A percentile compares a stretch with the other conserved stretches of the same genome.
phyloP scores from a whole-genome alignment of 164 flowering plant genomes.

The Tinospora cordifolia region DNA sequence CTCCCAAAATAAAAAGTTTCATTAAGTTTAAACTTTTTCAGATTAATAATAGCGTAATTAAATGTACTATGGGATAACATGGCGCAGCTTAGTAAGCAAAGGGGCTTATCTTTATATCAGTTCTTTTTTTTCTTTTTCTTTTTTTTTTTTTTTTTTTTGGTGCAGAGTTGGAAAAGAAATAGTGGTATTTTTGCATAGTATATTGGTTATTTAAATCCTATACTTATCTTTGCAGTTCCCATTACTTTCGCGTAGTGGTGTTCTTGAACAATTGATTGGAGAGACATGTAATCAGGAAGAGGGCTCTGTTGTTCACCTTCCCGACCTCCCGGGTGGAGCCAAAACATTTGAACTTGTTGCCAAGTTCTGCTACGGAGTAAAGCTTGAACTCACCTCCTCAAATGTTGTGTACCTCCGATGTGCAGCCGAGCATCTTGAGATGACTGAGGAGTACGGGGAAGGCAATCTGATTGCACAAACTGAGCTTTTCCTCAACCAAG shows the following conservation, averaged over 20 bases:
- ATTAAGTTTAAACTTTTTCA: too few relatives aligned
- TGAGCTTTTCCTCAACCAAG: constrained; percentile 75
- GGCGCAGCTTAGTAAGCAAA: too few relatives aligned
- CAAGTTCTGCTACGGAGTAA: constrained; percentile 90
- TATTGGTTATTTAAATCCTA: not conserved
- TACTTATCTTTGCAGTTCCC: constrained; percentile 57
- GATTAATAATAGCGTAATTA: not conserved
- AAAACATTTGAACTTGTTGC: constrained; percentile 86
- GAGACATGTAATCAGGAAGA: constrained; percentile 56
- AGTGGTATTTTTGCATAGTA: not conserved
- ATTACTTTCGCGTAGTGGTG: constrained; percentile 81
- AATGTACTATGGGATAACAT: not conserved
- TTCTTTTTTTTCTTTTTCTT: too few relatives aligned
- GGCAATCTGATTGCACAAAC: constrained; percentile 68
- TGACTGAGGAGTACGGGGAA: constrained; percentile 88
- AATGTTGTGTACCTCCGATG: constrained; percentile 81
- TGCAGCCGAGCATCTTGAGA: constrained; percentile 79
- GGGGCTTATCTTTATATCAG: not conserved
- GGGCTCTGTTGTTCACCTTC: constrained; percentile 43
- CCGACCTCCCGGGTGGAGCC: constrained; percentile 73
- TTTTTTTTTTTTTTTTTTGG: too few relatives aligned
- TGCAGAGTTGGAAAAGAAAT: not conserved
- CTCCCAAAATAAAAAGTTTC: too few relatives aligned
- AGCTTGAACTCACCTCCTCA: constrained; percentile 78
- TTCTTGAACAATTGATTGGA: constrained; percentile 66